These are phyloP conservation scores for Aspergillus spinulosporus DNA, from an alignment of 2,329 filamentous ascomycete genomes.

Conservation along the genomic window DNA sequence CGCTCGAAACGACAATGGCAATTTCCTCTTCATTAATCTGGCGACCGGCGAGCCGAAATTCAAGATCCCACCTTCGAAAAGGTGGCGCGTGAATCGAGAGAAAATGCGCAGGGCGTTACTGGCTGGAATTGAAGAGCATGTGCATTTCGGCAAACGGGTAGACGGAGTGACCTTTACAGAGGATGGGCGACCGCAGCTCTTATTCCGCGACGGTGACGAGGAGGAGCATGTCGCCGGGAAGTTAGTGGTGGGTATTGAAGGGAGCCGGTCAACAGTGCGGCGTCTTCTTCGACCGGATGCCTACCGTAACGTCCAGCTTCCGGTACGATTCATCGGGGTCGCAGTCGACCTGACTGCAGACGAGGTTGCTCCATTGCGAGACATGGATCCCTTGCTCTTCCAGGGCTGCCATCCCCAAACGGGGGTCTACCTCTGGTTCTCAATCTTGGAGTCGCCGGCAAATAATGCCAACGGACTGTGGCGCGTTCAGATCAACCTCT, in stretches of 20 bases:
- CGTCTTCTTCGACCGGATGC: conserved; percentile 26
- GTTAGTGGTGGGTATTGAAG: conserved; percentile 25
- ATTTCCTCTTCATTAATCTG: conserved; percentile 33
- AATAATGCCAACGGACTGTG: conserved; percentile 44
- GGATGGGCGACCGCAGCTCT: conserved; percentile 4
- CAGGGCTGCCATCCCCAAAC: conserved; percentile 29
- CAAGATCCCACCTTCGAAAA: conserved; percentile 30
- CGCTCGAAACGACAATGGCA: conserved; percentile 26
- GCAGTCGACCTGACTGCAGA: conserved; percentile 48
- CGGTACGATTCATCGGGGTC: conserved; percentile 28
- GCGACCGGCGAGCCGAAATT: conserved; percentile 31
- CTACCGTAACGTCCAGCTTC: conserved; percentile 24
- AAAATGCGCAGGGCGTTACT: conserved; percentile 24
- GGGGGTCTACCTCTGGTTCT: conserved; percentile 31
- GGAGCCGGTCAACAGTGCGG: conserved; percentile 26
- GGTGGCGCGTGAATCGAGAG: conserved; percentile 31
- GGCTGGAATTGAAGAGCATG: conserved; percentile 23
- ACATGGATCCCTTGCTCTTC: conserved; percentile 48
- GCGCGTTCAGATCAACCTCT: conserved; percentile 49
- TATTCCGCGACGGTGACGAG: conserved; percentile 8
- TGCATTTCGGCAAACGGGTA: conserved; percentile 24
- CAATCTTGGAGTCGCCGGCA: conserved; percentile 45
- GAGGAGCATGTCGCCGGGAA: conserved; percentile 14
- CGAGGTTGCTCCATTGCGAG: conserved; percentile 59
- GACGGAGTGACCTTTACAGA: conserved; percentile 7